Conservation (phyloP, 176 grass and related monocot genomes). For the Elaeis guineensis region DNA sequence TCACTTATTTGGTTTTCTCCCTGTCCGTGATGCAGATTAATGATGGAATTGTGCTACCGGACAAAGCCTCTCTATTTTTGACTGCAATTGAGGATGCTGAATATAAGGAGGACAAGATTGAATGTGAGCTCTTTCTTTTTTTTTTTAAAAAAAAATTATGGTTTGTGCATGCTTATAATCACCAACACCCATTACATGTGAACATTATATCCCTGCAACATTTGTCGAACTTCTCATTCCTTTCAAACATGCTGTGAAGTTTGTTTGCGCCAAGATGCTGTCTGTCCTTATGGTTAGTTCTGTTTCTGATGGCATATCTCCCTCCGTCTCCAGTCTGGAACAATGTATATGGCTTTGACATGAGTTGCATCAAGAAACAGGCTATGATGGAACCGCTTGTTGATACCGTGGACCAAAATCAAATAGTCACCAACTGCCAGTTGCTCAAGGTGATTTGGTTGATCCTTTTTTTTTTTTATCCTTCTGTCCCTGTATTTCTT, state of each 20-base stretch:
- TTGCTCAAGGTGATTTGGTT: constrained; percentile 50
- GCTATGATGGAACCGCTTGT: constrained; percentile 93
- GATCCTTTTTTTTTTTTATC: neutral
- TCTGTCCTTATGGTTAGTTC: no score
- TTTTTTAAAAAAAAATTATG: neutral
- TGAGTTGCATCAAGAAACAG: constrained; percentile 98
- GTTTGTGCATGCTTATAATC: no score
- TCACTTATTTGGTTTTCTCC: no score
- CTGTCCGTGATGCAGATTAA: constrained; percentile 36
- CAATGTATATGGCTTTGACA: constrained; percentile 94
- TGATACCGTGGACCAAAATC: constrained; percentile 78
- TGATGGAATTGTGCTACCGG: constrained; percentile 68
- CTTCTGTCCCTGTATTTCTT: neutral
- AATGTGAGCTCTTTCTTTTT: constrained; percentile 39
- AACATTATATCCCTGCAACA: no score
- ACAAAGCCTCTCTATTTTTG: constrained; percentile 78
- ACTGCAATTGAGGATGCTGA: constrained; percentile 95
- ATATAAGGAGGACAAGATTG: constrained; percentile 96
- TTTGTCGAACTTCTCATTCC: no score
- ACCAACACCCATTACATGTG: no score
- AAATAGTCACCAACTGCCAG: constrained; percentile 86
- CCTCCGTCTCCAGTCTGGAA: constrained; percentile 56
- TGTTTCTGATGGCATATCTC: neutral
- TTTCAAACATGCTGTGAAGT: no score
- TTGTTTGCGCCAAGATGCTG: no score